These are phyloP conservation scores for Cyclotella baltica DNA, from an alignment of 108 stramenopile species.

Conservation along the genomic window DNA sequence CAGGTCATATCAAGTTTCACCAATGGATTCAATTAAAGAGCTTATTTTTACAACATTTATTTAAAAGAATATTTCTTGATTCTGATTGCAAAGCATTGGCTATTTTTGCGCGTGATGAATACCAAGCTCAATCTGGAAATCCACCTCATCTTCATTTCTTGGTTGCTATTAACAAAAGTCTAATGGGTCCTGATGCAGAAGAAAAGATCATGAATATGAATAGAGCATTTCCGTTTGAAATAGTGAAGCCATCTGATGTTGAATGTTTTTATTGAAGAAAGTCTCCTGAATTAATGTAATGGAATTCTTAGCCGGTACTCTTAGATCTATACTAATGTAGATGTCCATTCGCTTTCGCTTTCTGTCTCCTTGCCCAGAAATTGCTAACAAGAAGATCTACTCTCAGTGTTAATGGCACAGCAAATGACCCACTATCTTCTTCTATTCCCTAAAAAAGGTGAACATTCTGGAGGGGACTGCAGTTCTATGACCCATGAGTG, in stretches of 20 bases:
- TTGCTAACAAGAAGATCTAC: too few species aligned
- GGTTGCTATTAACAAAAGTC: neutral
- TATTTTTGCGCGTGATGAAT: slow-evolving; percentile 4
- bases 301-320: too few species aligned
- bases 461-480: too few species aligned
- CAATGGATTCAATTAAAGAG: neutral
- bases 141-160: neutral
- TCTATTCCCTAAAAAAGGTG: too few species aligned
- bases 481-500: too few species aligned
- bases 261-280: too few species aligned
- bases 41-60: neutral
- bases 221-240: neutral
- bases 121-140: slow-evolving; percentile 4
- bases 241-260: neutral
- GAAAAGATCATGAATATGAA: neutral
- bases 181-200: neutral
- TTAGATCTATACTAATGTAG: too few species aligned
- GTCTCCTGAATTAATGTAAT: too few species aligned
- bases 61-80: neutral
- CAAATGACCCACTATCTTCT: too few species aligned
- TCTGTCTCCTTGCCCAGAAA: too few species aligned
- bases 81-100: neutral
- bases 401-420: too few species aligned
- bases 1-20: neutral
- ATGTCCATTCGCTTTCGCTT: too few species aligned